phyloP scores from a whole-genome alignment of 2,329 filamentous ascomycete species.

The Tolypocladium pustulatum region DNA sequence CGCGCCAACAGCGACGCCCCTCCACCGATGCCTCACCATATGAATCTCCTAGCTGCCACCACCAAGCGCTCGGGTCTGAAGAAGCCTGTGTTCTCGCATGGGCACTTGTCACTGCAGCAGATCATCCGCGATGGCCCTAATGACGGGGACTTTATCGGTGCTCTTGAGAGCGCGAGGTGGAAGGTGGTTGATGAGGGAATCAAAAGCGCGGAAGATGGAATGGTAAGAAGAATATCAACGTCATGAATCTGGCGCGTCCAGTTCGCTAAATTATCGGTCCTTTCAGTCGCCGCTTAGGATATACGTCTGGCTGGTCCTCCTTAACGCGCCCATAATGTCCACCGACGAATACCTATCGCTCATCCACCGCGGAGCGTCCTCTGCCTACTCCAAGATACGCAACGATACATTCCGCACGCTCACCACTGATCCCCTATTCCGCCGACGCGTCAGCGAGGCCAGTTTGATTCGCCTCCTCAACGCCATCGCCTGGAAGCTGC shows the following conservation, averaged over 20 bases:
- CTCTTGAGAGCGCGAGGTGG: slow-evolving; percentile 60
- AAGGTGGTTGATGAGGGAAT: slow-evolving; percentile 68
- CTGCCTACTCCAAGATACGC: slow-evolving; percentile 92
- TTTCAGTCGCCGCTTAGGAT: slow-evolving; percentile 78
- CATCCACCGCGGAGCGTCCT: slow-evolving; percentile 85
- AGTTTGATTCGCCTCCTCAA: slow-evolving; percentile 90
- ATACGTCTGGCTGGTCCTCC: slow-evolving; percentile 90
- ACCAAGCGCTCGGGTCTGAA: slow-evolving; percentile 28
- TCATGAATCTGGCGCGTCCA: background rate
- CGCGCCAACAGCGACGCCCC: slow-evolving; percentile 67
- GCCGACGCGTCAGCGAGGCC: slow-evolving; percentile 88
- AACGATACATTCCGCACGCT: slow-evolving; percentile 97
- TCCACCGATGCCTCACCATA: slow-evolving; percentile 24
- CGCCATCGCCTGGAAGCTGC: slow-evolving; percentile 85
- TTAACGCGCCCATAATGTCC: slow-evolving; percentile 74
- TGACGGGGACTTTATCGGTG: slow-evolving; percentile 55
- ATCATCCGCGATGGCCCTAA: slow-evolving; percentile 73
- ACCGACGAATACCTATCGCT: slow-evolving; percentile 85
- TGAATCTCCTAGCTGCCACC: slow-evolving; percentile 22
- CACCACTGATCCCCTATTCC: slow-evolving; percentile 94
- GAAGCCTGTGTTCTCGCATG: slow-evolving; percentile 37
- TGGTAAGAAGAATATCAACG: slow-evolving; percentile 40
- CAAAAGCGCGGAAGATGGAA: slow-evolving; percentile 69
- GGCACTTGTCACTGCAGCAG: slow-evolving; percentile 56
- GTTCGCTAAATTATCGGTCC: background rate